A percentile compares a stretch with the other conserved stretches of the same genome.
phyloP scores from a whole-genome alignment of 768 basidiomycete species.

The Trametes punicea region DNA sequence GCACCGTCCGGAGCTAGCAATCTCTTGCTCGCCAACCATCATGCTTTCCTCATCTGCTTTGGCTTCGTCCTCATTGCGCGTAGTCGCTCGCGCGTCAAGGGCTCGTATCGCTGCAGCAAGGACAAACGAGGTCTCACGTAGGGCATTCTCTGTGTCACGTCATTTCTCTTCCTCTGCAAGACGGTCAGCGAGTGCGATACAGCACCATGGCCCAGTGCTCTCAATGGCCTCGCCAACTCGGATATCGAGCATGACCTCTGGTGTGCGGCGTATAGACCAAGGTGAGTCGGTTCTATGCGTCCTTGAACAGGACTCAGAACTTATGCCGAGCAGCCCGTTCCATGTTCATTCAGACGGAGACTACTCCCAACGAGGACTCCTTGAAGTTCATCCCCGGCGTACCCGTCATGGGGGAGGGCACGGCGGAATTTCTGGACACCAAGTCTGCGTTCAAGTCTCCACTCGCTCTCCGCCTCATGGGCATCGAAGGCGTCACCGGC shows the following conservation, averaged over 20 bases:
- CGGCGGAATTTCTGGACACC: conserved; percentile 92
- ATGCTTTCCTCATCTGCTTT: conserved; percentile 19
- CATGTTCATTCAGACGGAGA: conserved; percentile 99
- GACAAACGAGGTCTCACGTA: not conserved
- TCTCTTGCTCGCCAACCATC: conserved; percentile 5
- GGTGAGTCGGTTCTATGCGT: conserved; percentile 13
- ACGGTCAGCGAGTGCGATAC: conserved; percentile 16
- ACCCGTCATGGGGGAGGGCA: conserved; percentile 82
- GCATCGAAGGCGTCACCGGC: conserved; percentile 83
- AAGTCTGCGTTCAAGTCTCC: conserved; percentile 86
- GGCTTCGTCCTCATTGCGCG: conserved; percentile 14
- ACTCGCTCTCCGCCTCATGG: conserved; percentile 92
- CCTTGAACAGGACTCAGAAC: not conserved
- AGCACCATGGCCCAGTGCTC: conserved; percentile 34
- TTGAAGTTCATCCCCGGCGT: conserved; percentile 97
- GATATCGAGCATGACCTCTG: not conserved
- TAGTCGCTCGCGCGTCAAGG: not conserved
- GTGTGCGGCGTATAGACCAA: conserved; percentile 20
- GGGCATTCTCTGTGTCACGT: conserved; percentile 3
- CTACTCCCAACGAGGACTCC: conserved; percentile 95
- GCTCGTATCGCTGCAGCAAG: not conserved
- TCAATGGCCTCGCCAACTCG: conserved; percentile 31
- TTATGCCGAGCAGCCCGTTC: conserved; percentile 54
- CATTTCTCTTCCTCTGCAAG: conserved; percentile 17
- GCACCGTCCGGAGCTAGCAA: not conserved